Percentiles rank a stretch among this genome's conserved stretches.
Conservation (phyloP, 768 basidiomycete species). For the Panaeolus papilionaceus region DNA sequence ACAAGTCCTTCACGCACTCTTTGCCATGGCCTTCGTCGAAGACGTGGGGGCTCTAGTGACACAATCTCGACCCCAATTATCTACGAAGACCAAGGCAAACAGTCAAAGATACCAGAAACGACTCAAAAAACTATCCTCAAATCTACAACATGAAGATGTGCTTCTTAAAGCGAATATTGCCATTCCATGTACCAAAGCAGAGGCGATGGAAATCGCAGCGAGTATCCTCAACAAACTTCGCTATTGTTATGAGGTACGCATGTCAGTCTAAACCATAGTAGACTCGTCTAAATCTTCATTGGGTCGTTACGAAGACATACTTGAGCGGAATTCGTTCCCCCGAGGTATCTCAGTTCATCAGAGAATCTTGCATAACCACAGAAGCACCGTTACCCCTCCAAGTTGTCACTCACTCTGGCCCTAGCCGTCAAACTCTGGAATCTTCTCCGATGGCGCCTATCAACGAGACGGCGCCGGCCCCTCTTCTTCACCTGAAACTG, state of each 20-base stretch:
- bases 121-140: constrained; percentile 5
- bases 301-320: constrained; percentile 4
- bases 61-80: not conserved
- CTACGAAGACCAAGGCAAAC: constrained; percentile 26
- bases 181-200: constrained; percentile 10
- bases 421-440: no score
- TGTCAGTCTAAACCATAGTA: constrained; percentile 24
- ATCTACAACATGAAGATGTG: constrained; percentile 16
- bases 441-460: not conserved
- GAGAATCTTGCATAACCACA: constrained; percentile 24
- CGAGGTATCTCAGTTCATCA: constrained; percentile 23
- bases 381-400: not conserved
- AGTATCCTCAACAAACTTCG: constrained; percentile 26
- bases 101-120: constrained; percentile 25
- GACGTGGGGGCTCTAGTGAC: not conserved
- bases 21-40: constrained; percentile 22
- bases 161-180: constrained; percentile 16
- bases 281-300: not conserved
- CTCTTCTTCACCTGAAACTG: constrained; percentile 39
- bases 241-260: constrained; percentile 27
- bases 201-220: constrained; percentile 1
- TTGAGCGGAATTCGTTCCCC: constrained; percentile 17
- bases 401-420: no score
- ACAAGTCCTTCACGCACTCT: constrained; percentile 29
- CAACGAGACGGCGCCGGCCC: constrained; percentile 26